Conservation (phyloP, 1,284 basidiomycete species). For the Trametes polyzona region DNA sequence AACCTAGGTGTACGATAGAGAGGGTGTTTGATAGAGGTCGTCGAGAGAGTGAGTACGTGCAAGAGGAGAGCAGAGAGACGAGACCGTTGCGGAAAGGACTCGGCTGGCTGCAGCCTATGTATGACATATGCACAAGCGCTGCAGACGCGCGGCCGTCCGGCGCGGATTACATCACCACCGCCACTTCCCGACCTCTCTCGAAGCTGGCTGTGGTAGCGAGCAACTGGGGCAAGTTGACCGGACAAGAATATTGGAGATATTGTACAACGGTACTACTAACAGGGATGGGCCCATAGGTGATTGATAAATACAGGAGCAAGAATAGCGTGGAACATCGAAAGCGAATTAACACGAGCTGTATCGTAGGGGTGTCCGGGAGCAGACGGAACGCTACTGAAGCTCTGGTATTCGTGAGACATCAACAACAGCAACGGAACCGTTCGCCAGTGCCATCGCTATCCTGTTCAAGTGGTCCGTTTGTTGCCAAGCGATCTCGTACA, state of each 20-base stretch:
- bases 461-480: conserved; percentile 48
- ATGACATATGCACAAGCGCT: conserved; percentile 11
- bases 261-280: conserved; percentile 1
- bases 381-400: conserved; percentile 25
- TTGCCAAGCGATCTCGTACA: conserved; percentile 73
- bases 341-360: not conserved
- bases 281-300: conserved; percentile 14
- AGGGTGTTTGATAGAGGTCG: not conserved
- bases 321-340: not conserved
- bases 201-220: not conserved
- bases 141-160: conserved; percentile 18
- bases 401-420: conserved; percentile 52
- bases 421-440: conserved; percentile 55
- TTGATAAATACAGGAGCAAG: conserved; percentile 14
- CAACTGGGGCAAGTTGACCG: too few species aligned
- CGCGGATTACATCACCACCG: conserved; percentile 21
- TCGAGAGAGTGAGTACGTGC: conserved; percentile 7
- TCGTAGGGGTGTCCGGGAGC: too few species aligned
- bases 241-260: conserved; percentile 1
- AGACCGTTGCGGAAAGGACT: not conserved
- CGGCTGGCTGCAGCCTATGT: too few species aligned
- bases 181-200: conserved; percentile 11
- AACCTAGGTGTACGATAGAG: conserved; percentile 1
- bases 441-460: conserved; percentile 63
- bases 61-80: conserved; percentile 1